phyloP scores from a whole-genome alignment of 139 green algal species.

The Ulvella scutata region DNA sequence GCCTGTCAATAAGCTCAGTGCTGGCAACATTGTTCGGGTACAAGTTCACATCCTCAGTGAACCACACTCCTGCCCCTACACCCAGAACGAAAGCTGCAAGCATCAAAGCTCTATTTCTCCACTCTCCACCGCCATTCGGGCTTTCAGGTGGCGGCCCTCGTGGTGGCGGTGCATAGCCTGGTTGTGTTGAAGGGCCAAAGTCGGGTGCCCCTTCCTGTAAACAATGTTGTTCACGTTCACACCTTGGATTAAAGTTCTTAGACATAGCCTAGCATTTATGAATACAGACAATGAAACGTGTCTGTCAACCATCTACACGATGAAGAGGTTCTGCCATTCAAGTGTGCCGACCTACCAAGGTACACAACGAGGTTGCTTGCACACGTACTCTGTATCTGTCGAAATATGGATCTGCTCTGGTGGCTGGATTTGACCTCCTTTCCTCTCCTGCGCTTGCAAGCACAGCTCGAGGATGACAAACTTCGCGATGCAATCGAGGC shows the following conservation, averaged over 20 bases:
- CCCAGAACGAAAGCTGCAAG: conserved; percentile 73
- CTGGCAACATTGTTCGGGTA: conserved; percentile 69
- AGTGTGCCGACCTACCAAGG: too few species aligned
- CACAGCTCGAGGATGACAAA: background rate
- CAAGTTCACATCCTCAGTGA: conserved; percentile 40
- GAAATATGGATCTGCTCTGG: background rate
- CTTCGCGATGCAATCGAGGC: too few species aligned
- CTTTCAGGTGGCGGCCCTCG: background rate
- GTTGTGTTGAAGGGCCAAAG: background rate
- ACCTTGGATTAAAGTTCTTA: too few species aligned
- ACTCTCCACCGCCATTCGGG: background rate
- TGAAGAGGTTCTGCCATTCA: too few species aligned
- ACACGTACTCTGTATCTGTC: background rate
- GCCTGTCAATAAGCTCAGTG: conserved; percentile 87
- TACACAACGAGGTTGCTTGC: too few species aligned
- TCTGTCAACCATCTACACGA: too few species aligned
- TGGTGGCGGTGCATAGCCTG: background rate
- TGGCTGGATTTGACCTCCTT: background rate
- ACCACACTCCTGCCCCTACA: conserved; percentile 64
- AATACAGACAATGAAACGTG: too few species aligned
- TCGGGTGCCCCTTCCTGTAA: background rate
- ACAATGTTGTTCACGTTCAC: too few species aligned
- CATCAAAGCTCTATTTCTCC: conserved; percentile 22
- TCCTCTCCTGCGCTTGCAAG: background rate
- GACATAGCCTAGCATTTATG: too few species aligned